Base-by-base conservation (phyloP, 768 basidiomycete species). In the Sarcodon aspratus region DNA sequence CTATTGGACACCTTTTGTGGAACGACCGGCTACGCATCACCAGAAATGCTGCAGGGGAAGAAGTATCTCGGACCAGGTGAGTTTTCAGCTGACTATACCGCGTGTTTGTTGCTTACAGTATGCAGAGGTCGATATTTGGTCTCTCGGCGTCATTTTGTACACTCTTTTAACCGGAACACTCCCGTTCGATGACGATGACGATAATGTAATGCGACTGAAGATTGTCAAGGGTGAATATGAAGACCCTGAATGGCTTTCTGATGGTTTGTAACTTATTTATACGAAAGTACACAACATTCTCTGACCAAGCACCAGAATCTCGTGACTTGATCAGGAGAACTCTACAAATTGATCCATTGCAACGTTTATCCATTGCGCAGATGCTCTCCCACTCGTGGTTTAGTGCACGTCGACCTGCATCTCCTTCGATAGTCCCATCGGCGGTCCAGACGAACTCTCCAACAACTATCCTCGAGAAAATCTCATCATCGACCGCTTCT, bases 1-100 rank as follows among this genome's bases (percentile, higher is more conserved):
- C 71, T 85, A 32, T 79, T 97, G 76, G 93, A 96, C 60, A 96
- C 93, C 0, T 95, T 86, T 59, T 97, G 93, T 59, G 93, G 94
- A 9, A 96, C 93, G 9, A 95, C 93, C 1, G 91, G 89, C 11
- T 86, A 97, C 63, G 93, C 93, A 5, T 78, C 88, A 27, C 93
- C 93, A 2, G 93, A 96, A 66, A 95, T 97, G 81, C 65, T 97
- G 17, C 74, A 82, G 54, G 85, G 85, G 1, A 78, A 79, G 66
- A 91, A 82, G 64, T 99, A 99, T 59, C 76, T 85, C 44, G 96
- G 96, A 3, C 86, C 85, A 61, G 90, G 91, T 83, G 46, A 51
- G 80, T 66, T 36, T n/a, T 37, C 9, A 49, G 36, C 44, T 44
- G 40, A 13, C 9, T 18, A 44, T 12, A 31, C 36, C 48, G 37